A percentile compares a stretch with the other conserved stretches of the same genome.
These are phyloP conservation scores for Epichloe typhina DNA, from an alignment of 2,329 filamentous ascomycete species.

Conservation along the genomic window DNA sequence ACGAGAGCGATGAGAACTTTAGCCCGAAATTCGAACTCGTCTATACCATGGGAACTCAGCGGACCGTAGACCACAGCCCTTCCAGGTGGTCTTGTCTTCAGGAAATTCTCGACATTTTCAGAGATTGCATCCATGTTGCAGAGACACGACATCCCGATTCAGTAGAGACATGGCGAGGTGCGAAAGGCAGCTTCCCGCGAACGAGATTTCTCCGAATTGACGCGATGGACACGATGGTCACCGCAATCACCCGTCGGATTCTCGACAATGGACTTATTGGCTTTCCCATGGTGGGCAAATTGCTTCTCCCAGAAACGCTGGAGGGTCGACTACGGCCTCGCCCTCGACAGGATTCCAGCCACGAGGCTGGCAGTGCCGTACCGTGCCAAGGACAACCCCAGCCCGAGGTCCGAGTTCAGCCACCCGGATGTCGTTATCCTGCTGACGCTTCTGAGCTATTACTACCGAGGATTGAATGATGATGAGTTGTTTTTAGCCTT, in stretches of 20 bases:
- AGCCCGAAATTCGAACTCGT: constrained; percentile 47
- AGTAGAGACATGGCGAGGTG: constrained; percentile 26
- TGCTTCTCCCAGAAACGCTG: constrained; percentile 42
- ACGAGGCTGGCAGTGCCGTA: constrained; percentile 45
- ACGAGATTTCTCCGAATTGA: constrained; percentile 11
- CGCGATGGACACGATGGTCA: not conserved
- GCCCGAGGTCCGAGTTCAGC: constrained; percentile 44
- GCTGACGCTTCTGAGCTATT: constrained; percentile 43
- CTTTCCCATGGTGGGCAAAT: constrained; percentile 28
- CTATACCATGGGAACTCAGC: constrained; percentile 46
- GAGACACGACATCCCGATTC: constrained; percentile 19
- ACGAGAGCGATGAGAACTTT: constrained; percentile 54
- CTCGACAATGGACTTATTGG: constrained; percentile 22
- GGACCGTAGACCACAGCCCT: constrained; percentile 32
- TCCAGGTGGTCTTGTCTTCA: constrained; percentile 3
- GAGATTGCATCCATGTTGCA: constrained; percentile 18
- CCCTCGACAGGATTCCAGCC: constrained; percentile 17
- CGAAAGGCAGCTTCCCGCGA: constrained; percentile 14
- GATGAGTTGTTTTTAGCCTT: constrained; percentile 36
- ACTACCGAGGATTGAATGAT: constrained; percentile 39
- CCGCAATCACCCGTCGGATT: constrained; percentile 13
- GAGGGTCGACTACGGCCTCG: constrained; percentile 48
- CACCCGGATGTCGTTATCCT: constrained; percentile 46
- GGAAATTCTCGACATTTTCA: constrained; percentile 20
- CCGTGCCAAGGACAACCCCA: constrained; percentile 44